Percentiles rank a stretch among this genome's conserved stretches.
Evolutionary conservation across 148 eudicot species (phyloP).

Genomic region (Camellia sinensis): DNA sequence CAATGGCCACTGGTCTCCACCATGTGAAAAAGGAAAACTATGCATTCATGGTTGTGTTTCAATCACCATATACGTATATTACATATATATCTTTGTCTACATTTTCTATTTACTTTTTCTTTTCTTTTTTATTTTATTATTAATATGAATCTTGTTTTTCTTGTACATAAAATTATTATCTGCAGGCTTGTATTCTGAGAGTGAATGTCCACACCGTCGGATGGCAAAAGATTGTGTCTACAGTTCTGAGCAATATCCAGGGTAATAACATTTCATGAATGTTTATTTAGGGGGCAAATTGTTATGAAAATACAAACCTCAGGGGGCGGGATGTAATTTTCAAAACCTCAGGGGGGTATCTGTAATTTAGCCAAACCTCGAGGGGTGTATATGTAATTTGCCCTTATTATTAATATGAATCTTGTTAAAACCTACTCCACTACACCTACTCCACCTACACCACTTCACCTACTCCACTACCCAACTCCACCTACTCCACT

Average conservation of each 20-base stretch:
- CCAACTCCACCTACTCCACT: too few species aligned
- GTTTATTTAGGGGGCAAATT: too few species aligned
- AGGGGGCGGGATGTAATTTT: too few species aligned
- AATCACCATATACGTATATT: background rate
- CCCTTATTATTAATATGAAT: too few species aligned
- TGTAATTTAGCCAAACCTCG: too few species aligned
- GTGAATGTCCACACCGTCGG: background rate
- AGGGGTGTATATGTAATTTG: too few species aligned
- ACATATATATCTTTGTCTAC: background rate
- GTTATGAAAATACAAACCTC: too few species aligned
- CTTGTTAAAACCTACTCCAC: too few species aligned
- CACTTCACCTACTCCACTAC: too few species aligned
- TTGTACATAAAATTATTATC: background rate
- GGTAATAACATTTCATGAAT: slow-evolving; percentile 9
- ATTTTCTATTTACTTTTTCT: too few species aligned
- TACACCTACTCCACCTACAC: too few species aligned
- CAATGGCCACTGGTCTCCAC: background rate
- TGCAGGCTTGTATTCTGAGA: slow-evolving; percentile 21
- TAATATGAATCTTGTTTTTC: background rate
- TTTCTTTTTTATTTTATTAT: background rate
- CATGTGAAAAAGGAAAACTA: background rate
- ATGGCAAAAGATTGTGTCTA: slow-evolving; percentile 15
- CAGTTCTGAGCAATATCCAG: slow-evolving; percentile 7
- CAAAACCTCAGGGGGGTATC: too few species aligned
- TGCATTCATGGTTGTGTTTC: background rate